Evolutionary conservation across 192 early-diverging fungal genomes (phyloP), one percentile per base, ranked within the genome.

Genomic region (Fimicolochytrium jonesii): DNA sequence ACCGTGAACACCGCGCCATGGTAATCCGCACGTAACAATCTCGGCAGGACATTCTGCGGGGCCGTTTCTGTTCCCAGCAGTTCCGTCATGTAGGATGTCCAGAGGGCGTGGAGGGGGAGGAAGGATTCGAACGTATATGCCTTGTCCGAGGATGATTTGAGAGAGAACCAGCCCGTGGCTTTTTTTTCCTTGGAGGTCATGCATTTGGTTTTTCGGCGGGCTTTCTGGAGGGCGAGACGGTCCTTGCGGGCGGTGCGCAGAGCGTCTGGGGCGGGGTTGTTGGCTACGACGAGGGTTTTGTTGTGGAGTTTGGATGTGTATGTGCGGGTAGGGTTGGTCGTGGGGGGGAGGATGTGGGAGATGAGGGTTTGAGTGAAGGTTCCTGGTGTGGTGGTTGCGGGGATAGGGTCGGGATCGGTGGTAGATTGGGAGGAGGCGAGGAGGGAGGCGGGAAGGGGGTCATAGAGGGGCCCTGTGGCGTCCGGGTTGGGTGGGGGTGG

Each of bases 1-100:
- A 95, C 89, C 87, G 87, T 82, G 11, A 97, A 46, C 15, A 75
- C 67, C 1, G 90, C 85, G 3, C 94, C 94, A 64, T 97, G 92
- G 71, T 86, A 85, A 58, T 97, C 94, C 2, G 91, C 91, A 52
- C 90, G 90, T 7, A 87, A 45, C 28, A 89, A 29, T 26, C 88
- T 88, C 30, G 77, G 73, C 3, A 74, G 60, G 33, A 75, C 68
- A 10, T 43, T 46, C 1, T 53, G 20, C 1, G 69, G 51, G 9
- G 55, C 31, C 1, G 58, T 65, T 15, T 75, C 74, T 22, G 15
- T 29, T 3, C 25, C 48, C 26, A 88, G 58, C 6, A 96, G 67
- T 29, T 86, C 75, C 10, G 59, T 69, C 52, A 93, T 88, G 64
- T 93, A 94, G 17, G 78, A 75, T 37, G 64, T 71, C 92, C 94